Percentiles rank a stretch among this genome's conserved stretches.
phyloP scores from a whole-genome alignment of 1,284 basidiomycete genomes.

The Erythrobasidium hasegawianum region DNA sequence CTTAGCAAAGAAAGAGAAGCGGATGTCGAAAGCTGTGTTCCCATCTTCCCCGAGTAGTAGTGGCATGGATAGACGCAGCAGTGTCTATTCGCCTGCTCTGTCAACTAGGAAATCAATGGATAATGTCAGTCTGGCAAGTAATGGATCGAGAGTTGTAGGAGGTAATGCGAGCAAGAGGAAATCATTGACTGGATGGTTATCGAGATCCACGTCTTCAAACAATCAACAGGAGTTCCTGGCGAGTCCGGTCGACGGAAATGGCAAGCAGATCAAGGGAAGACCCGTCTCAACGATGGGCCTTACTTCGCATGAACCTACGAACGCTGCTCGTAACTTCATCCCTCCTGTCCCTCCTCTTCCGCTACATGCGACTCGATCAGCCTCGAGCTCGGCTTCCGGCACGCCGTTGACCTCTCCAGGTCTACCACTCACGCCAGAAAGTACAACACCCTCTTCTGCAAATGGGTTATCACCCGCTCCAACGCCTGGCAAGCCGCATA shows the following conservation, averaged over 20 bases:
- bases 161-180: conserved; percentile 20
- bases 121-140: background rate
- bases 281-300: background rate
- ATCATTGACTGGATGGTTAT: conserved; percentile 13
- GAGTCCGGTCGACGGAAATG: background rate
- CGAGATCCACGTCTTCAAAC: conserved; percentile 15
- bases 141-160: background rate
- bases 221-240: background rate
- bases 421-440: too few species aligned
- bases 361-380: background rate
- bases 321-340: background rate
- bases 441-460: too few species aligned
- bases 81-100: conserved; percentile 5
- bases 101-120: background rate
- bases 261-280: background rate
- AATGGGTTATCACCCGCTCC: too few species aligned
- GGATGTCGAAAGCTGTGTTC: conserved; percentile 6
- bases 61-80: too few species aligned
- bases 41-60: background rate
- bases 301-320: background rate
- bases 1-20: conserved; percentile 12
- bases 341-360: background rate
- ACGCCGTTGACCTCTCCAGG: too few species aligned
- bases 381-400: background rate
- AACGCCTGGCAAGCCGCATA: too few species aligned